Conservation (phyloP, 306 rosid genomes). For the Myrica gale region DNA sequence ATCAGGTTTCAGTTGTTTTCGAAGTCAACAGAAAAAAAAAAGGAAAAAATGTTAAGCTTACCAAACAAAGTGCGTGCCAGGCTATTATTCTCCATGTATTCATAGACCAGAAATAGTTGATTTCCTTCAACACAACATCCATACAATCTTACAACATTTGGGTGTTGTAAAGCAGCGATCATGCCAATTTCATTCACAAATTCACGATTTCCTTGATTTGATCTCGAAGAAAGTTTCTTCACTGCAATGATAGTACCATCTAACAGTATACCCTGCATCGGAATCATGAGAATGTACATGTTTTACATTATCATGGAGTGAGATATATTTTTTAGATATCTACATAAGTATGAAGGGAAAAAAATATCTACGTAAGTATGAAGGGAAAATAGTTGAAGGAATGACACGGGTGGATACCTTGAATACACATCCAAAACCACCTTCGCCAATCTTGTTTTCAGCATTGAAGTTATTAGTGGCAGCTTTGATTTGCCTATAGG, state of each 20-base stretch:
- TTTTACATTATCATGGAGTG: not conserved
- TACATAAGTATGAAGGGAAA: not conserved
- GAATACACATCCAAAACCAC: slow-evolving; percentile 79
- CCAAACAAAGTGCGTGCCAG: slow-evolving; percentile 53
- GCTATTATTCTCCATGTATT: slow-evolving; percentile 61
- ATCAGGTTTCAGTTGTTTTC: not conserved
- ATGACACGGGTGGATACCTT: slow-evolving; percentile 40
- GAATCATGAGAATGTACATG: not conserved
- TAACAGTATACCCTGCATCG: slow-evolving; percentile 40
- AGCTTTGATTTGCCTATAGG: slow-evolving; percentile 24
- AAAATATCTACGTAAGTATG: not conserved
- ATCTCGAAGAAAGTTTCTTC: slow-evolving; percentile 53
- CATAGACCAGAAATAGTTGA: slow-evolving; percentile 55
- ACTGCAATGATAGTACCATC: slow-evolving; percentile 58
- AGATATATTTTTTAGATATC: not conserved
- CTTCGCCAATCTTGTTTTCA: slow-evolving; percentile 63
- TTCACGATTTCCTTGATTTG: slow-evolving; percentile 53
- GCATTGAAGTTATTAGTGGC: slow-evolving; percentile 58
- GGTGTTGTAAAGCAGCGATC: slow-evolving; percentile 61
- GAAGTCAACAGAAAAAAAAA: not conserved
- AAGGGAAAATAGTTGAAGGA: not conserved
- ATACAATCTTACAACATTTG: slow-evolving; percentile 58
- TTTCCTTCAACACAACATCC: slow-evolving; percentile 59
- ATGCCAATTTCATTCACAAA: slow-evolving; percentile 54
- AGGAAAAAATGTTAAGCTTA: slow-evolving; percentile 26